Conservation (phyloP, 2,329 filamentous ascomycete genomes). For the Metarhizium guizhouense region DNA sequence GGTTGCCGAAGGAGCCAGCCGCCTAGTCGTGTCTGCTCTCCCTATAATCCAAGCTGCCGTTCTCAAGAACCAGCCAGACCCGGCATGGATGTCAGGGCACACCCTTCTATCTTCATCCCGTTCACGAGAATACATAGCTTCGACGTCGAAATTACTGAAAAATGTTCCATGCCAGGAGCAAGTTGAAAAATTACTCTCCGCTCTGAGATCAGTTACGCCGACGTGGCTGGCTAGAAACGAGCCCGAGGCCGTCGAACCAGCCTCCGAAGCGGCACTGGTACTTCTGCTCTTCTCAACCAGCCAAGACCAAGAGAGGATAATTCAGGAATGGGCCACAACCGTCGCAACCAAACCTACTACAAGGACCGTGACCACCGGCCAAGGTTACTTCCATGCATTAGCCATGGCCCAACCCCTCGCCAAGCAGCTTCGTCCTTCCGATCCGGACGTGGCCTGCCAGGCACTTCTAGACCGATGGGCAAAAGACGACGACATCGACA, state of each 20-base stretch:
- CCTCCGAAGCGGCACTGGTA: slow-evolving; percentile 41
- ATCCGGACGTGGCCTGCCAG: slow-evolving; percentile 28
- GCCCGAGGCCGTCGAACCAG: slow-evolving; percentile 36
- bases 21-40: slow-evolving; percentile 44
- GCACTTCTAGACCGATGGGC: slow-evolving; percentile 46
- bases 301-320: slow-evolving; percentile 25
- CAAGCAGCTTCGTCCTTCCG: slow-evolving; percentile 6
- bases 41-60: slow-evolving; percentile 36
- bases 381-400: slow-evolving; percentile 45
- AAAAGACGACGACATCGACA: slow-evolving; percentile 40
- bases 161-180: not conserved
- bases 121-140: slow-evolving; percentile 11
- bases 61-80: slow-evolving; percentile 8
- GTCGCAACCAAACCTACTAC: slow-evolving; percentile 26
- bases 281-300: slow-evolving; percentile 36
- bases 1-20: slow-evolving; percentile 51
- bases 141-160: slow-evolving; percentile 14
- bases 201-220: slow-evolving; percentile 25
- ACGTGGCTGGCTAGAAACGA: slow-evolving; percentile 43
- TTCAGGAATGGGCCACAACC: slow-evolving; percentile 38
- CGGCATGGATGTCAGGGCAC: slow-evolving; percentile 13
- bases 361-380: slow-evolving; percentile 28
- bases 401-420: slow-evolving; percentile 38
- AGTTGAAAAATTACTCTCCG: slow-evolving; percentile 14
- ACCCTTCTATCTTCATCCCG: slow-evolving; percentile 15